These are phyloP conservation scores for Aphanomyces stellatus DNA, from an alignment of 352 stramenopile genomes.

Conservation along the genomic window DNA sequence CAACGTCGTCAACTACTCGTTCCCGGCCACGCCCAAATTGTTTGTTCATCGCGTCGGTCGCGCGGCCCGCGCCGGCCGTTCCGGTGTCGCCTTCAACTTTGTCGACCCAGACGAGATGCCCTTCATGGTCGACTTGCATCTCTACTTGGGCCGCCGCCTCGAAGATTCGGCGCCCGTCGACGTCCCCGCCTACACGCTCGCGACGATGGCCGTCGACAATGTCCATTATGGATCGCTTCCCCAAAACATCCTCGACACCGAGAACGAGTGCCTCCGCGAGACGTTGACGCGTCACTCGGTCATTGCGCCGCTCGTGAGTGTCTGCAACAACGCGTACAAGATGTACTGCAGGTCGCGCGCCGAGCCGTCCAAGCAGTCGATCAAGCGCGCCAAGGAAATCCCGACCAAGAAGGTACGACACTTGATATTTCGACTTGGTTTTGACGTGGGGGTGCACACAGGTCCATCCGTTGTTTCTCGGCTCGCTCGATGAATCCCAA, in stretches of 20 bases:
- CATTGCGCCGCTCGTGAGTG: constrained; percentile 70
- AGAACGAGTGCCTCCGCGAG: constrained; percentile 93
- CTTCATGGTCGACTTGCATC: constrained; percentile 98
- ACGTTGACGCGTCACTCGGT: constrained; percentile 75
- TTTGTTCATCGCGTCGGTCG: constrained; percentile 96
- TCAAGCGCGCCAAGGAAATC: constrained; percentile 92
- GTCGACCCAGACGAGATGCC: constrained; percentile 97
- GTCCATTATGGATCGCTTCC: constrained; percentile 98
- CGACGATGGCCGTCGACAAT: constrained; percentile 91
- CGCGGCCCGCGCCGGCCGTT: constrained; percentile 91
- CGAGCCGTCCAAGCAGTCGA: constrained; percentile 92
- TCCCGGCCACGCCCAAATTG: constrained; percentile 90
- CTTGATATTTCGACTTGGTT: not conserved
- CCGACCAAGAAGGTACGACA: constrained; percentile 52
- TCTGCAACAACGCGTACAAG: constrained; percentile 97
- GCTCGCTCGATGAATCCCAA: constrained; percentile 55
- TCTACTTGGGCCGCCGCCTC: constrained; percentile 90
- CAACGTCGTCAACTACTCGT: constrained; percentile 95
- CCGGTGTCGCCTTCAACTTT: constrained; percentile 93
- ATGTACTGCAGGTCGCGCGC: constrained; percentile 94
- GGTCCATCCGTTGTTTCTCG: constrained; percentile 87
- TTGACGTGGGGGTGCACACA: not conserved
- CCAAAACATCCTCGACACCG: constrained; percentile 91
- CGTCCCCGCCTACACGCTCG: constrained; percentile 79
- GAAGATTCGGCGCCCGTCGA: constrained; percentile 58